Conservation (phyloP, 2,329 filamentous ascomycete genomes). For the Botryosphaeria dothidea region DNA sequence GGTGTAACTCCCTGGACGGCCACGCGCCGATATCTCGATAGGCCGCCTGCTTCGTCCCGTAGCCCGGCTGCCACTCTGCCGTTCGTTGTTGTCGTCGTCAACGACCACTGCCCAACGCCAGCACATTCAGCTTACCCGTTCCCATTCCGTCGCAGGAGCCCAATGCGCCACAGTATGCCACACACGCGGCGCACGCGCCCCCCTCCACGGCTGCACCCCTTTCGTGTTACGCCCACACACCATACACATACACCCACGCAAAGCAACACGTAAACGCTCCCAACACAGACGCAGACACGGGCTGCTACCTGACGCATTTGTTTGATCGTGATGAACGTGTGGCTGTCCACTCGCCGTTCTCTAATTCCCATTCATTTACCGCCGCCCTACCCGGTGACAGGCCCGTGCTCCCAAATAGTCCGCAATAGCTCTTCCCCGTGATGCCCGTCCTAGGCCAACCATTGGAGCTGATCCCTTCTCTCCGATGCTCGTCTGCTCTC, state of each 20-base stretch:
- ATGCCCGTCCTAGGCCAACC: neutral
- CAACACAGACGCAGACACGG: too few species aligned
- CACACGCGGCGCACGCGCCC: neutral
- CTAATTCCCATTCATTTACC: too few species aligned
- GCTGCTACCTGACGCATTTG: too few species aligned
- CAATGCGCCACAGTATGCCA: neutral
- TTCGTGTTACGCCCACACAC: neutral
- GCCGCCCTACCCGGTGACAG: too few species aligned
- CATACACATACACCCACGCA: neutral
- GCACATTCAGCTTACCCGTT: neutral
- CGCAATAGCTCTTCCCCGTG: neutral
- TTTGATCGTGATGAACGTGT: too few species aligned
- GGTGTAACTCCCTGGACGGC: conserved; percentile 4
- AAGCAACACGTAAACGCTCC: too few species aligned
- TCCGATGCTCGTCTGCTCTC: neutral
- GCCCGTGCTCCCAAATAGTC: neutral
- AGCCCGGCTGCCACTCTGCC: neutral
- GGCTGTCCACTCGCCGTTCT: too few species aligned
- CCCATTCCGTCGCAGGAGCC: neutral
- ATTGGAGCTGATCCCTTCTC: neutral
- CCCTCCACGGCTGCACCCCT: neutral
- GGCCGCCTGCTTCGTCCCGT: conserved; percentile 9
- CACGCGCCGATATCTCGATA: conserved; percentile 12
- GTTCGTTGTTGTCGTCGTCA: too few species aligned
- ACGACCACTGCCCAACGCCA: neutral